phyloP scores from a whole-genome alignment of 495 filamentous ascomycete species.

The Evansstolkia leycettana region DNA sequence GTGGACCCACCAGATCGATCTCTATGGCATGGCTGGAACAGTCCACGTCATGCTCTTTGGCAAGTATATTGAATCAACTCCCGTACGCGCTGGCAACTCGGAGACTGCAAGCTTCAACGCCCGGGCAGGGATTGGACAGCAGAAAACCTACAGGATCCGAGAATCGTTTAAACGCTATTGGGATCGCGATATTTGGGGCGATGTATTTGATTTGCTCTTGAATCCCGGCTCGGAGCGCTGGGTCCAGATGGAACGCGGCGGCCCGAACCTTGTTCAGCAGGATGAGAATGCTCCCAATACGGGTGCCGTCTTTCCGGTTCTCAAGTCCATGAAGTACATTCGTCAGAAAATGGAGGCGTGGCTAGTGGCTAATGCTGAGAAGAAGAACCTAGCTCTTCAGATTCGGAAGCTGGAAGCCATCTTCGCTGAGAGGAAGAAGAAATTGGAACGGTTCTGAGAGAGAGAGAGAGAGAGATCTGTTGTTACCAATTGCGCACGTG shows the following conservation, averaged over 20 bases:
- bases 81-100: conserved; percentile 22
- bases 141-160: conserved; percentile 50
- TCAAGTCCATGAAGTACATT: conserved; percentile 49
- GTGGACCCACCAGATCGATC: conserved; percentile 95
- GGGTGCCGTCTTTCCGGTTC: conserved; percentile 44
- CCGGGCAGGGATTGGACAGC: conserved; percentile 18
- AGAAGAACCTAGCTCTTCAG: conserved; percentile 47
- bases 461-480: no score
- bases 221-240: conserved; percentile 52
- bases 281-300: conserved; percentile 1
- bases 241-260: conserved; percentile 46
- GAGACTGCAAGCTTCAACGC: conserved; percentile 4
- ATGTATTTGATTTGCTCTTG: conserved; percentile 73
- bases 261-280: conserved; percentile 3
- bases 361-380: conserved; percentile 72
- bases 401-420: conserved; percentile 53
- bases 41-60: conserved; percentile 84
- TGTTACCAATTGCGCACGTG: no score
- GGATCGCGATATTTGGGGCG: conserved; percentile 82
- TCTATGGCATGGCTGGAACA: conserved; percentile 79
- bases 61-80: conserved; percentile 78
- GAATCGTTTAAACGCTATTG: conserved; percentile 84
- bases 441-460: conserved; percentile 21
- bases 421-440: conserved; percentile 55
- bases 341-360: conserved; percentile 76